phyloP scores from a whole-genome alignment of 345 rosid species.

The Salix arbutifolia region DNA sequence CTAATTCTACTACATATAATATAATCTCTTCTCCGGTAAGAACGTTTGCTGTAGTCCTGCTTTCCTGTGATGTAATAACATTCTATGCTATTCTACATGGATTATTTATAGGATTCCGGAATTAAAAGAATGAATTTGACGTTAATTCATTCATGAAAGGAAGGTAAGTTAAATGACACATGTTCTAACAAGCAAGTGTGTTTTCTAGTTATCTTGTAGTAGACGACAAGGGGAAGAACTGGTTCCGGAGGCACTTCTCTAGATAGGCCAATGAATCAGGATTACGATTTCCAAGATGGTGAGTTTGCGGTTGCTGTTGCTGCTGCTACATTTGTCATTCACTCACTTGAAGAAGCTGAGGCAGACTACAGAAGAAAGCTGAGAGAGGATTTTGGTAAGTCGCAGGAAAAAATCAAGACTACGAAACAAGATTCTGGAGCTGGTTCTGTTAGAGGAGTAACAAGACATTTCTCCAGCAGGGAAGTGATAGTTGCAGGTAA shows the following conservation, averaged over 20 bases:
- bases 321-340: slow-evolving; percentile 49
- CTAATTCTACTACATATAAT: not conserved
- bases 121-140: not conserved
- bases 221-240: slow-evolving; percentile 35
- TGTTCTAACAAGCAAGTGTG: not conserved
- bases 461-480: slow-evolving; percentile 18
- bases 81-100: not conserved
- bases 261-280: slow-evolving; percentile 29
- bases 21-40: too few species aligned
- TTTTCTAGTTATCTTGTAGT: not conserved
- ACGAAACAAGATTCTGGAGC: slow-evolving; percentile 9
- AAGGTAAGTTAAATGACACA: not conserved
- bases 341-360: slow-evolving; percentile 40
- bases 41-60: not conserved
- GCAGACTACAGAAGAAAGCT: slow-evolving; percentile 21
- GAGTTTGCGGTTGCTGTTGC: slow-evolving; percentile 59
- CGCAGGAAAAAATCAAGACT: slow-evolving; percentile 23
- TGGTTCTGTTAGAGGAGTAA: slow-evolving; percentile 8
- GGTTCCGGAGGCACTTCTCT: slow-evolving; percentile 37
- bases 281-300: slow-evolving; percentile 22
- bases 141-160: not conserved
- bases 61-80: not conserved
- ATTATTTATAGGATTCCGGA: not conserved
- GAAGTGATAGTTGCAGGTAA: slow-evolving; percentile 11
- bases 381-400: slow-evolving; percentile 37